These are phyloP conservation scores for Plasmodium relictum DNA, from an alignment of 169 alveolate genomes.

Conservation along the genomic window DNA sequence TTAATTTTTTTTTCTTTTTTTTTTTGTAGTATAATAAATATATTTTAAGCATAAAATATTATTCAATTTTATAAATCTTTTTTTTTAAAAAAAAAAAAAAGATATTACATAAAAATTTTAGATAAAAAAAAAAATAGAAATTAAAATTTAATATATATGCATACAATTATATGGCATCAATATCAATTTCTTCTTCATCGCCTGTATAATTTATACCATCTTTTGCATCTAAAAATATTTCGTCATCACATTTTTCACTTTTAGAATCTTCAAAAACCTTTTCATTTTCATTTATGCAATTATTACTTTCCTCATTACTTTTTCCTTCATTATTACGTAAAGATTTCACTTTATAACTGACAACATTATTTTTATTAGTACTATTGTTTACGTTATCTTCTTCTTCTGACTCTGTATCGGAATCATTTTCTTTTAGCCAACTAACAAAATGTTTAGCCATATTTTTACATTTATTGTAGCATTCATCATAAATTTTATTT, in stretches of 20 bases:
- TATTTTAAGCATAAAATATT: too few relatives aligned
- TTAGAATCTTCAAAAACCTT: conserved; percentile 74
- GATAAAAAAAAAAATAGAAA: background rate
- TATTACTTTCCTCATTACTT: conserved; percentile 12
- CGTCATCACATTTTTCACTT: conserved; percentile 76
- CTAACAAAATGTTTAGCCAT: conserved; percentile 88
- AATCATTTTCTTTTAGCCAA: conserved; percentile 86
- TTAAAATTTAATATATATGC: background rate
- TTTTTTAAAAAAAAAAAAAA: too few relatives aligned
- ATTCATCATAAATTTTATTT: conserved; percentile 70
- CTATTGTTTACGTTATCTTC: conserved; percentile 54
- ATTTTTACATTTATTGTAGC: conserved; percentile 82
- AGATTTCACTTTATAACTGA: conserved; percentile 51
- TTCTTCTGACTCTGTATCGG: conserved; percentile 81
- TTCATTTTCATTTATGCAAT: conserved; percentile 20
- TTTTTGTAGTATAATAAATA: too few relatives aligned
- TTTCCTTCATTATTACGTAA: conserved; percentile 68
- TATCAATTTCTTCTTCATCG: conserved; percentile 75
- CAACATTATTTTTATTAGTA: conserved; percentile 30
- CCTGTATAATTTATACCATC: conserved; percentile 72
- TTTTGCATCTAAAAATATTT: conserved; percentile 76
- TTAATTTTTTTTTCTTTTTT: too few relatives aligned
- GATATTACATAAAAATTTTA: too few relatives aligned
- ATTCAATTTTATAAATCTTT: too few relatives aligned
- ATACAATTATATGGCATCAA: conserved; percentile 55